phyloP scores from a whole-genome alignment of 306 rosid species.

The Quercus glauca region DNA sequence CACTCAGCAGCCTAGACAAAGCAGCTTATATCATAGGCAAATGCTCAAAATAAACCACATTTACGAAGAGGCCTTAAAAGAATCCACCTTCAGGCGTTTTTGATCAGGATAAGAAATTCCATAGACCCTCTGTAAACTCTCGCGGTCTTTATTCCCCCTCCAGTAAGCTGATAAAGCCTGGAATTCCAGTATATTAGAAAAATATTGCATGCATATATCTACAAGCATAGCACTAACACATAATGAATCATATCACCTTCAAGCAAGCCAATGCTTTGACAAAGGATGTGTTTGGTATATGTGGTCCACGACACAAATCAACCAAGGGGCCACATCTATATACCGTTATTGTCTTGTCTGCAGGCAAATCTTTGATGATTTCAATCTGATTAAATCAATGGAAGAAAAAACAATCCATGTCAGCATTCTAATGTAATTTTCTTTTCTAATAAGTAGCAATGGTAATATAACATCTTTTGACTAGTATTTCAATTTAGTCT shows the following conservation, averaged over 20 bases:
- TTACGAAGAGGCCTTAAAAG: not conserved
- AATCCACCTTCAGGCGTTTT: constrained; percentile 77
- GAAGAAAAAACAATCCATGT: constrained; percentile 1
- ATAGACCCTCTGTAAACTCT: constrained; percentile 94
- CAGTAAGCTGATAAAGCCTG: constrained; percentile 99
- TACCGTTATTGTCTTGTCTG: constrained; percentile 89
- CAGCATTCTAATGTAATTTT: not conserved
- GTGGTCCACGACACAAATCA: constrained; percentile 97
- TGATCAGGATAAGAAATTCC: constrained; percentile 97
- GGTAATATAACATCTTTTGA: not conserved
- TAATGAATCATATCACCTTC: constrained; percentile 47
- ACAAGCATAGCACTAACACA: constrained; percentile 14
- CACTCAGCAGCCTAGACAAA: not conserved
- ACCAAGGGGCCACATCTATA: constrained; percentile 95
- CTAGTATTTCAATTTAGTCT: too few species aligned
- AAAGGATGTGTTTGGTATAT: constrained; percentile 94
- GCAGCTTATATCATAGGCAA: not conserved
- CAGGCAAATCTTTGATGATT: constrained; percentile 90
- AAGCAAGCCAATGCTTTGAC: constrained; percentile 89
- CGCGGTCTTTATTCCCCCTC: constrained; percentile 91
- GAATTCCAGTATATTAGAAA: constrained; percentile 23
- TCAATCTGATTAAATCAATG: constrained; percentile 58
- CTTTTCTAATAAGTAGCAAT: not conserved
- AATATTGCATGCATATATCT: not conserved
- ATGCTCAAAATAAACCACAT: not conserved